Percentiles rank a stretch among this genome's conserved stretches.
phyloP scores from a whole-genome alignment of 2,329 filamentous ascomycete genomes.

The Epichloe scottii region DNA sequence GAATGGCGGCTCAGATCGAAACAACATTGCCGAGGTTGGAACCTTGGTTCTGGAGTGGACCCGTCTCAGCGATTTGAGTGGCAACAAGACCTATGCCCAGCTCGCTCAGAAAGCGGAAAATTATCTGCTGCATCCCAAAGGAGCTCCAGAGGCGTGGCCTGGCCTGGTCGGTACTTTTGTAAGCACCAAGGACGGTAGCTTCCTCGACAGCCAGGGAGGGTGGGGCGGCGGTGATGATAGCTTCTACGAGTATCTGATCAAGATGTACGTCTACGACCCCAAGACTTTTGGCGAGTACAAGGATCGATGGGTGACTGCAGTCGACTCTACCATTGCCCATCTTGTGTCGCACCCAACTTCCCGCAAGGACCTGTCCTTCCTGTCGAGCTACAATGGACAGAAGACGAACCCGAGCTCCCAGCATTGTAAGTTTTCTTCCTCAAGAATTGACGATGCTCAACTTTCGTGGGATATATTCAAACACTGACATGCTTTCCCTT shows the following conservation, averaged over 20 bases:
- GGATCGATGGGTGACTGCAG: slow-evolving; percentile 63
- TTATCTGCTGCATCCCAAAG: slow-evolving; percentile 52
- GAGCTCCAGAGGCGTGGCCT: slow-evolving; percentile 56
- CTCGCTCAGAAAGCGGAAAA: slow-evolving; percentile 56
- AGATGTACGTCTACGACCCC: slow-evolving; percentile 76
- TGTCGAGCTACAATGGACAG: slow-evolving; percentile 42
- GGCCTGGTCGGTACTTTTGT: slow-evolving; percentile 62
- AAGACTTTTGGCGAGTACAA: slow-evolving; percentile 49
- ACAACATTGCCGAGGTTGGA: slow-evolving; percentile 65
- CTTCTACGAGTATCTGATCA: slow-evolving; percentile 84
- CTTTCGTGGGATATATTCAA: slow-evolving; percentile 16
- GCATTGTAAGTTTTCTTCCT: slow-evolving; percentile 29
- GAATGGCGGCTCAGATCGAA: slow-evolving; percentile 39
- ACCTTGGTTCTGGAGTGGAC: slow-evolving; percentile 79
- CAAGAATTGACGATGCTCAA: no score
- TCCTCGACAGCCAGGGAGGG: slow-evolving; percentile 54
- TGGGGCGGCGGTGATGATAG: slow-evolving; percentile 70
- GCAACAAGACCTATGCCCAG: slow-evolving; percentile 50
- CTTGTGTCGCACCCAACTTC: slow-evolving; percentile 55
- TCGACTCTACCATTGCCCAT: slow-evolving; percentile 61
- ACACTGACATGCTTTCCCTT: not conserved
- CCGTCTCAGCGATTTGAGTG: slow-evolving; percentile 62
- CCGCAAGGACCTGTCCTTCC: slow-evolving; percentile 60
- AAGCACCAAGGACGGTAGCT: slow-evolving; percentile 50
- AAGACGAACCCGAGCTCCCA: slow-evolving; percentile 32